phyloP scores from a whole-genome alignment of 768 basidiomycete species.

The Podaxis sp. region DNA sequence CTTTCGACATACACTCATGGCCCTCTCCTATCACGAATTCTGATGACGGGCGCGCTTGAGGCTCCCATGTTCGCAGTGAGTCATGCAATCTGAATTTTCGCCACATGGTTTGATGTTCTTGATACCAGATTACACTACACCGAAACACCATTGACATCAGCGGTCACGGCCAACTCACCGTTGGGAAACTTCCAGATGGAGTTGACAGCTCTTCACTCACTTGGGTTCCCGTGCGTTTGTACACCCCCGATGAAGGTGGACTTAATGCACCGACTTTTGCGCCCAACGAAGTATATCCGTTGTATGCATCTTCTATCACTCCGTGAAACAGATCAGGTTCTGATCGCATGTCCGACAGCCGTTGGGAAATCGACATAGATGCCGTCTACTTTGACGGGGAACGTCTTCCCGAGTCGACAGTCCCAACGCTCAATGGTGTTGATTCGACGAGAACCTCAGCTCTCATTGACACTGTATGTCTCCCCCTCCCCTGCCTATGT shows the following conservation, averaged over 20 bases:
- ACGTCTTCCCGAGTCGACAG: constrained; percentile 50
- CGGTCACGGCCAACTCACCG: constrained; percentile 57
- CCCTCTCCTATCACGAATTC: constrained; percentile 48
- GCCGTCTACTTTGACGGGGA: constrained; percentile 65
- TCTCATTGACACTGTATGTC: constrained; percentile 61
- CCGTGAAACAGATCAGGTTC: not conserved
- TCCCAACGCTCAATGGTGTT: constrained; percentile 38
- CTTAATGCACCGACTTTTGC: constrained; percentile 52
- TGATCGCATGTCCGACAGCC: constrained; percentile 22
- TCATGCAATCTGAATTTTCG: not conserved
- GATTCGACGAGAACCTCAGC: constrained; percentile 46
- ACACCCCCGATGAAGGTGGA: constrained; percentile 54
- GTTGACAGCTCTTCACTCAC: constrained; percentile 57
- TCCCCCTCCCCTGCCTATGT: not conserved
- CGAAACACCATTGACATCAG: constrained; percentile 59
- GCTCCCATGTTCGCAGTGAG: constrained; percentile 51
- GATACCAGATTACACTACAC: constrained; percentile 49
- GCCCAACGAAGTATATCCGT: constrained; percentile 51
- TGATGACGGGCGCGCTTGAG: constrained; percentile 40
- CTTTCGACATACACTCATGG: constrained; percentile 36
- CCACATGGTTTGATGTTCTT: not conserved
- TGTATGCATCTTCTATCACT: constrained; percentile 10
- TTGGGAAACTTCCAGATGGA: constrained; percentile 60
- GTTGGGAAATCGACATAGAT: constrained; percentile 70
- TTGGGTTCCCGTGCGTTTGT: constrained; percentile 67